Evolutionary conservation across 148 eudicot genomes (phyloP).

Genomic region (Agrostemma githago): DNA sequence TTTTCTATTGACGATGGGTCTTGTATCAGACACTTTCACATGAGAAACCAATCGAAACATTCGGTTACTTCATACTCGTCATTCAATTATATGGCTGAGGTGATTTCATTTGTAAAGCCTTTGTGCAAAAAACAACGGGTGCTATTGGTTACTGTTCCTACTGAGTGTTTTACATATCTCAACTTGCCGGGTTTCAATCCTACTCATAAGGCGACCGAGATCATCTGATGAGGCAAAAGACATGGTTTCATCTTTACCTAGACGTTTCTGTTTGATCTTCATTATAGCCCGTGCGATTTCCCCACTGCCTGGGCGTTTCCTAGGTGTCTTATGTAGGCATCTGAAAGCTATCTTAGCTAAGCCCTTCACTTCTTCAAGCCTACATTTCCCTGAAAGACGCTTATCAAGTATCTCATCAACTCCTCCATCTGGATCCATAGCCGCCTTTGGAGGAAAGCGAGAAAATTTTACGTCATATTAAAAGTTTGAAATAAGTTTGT

Average conservation of each 20-base stretch:
- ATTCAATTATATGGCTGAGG: background rate
- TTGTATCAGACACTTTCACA: background rate
- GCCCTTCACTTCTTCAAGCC: constrained; percentile 55
- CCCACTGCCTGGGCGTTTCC: constrained; percentile 73
- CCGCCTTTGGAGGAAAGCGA: constrained; percentile 44
- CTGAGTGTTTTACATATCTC: constrained; percentile 64
- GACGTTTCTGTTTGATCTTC: constrained; percentile 59
- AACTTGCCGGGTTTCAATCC: constrained; percentile 59
- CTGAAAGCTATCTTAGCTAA: constrained; percentile 68
- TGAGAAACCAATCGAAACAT: background rate
- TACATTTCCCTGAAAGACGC: constrained; percentile 53
- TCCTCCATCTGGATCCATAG: constrained; percentile 89
- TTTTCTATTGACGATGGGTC: background rate
- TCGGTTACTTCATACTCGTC: background rate
- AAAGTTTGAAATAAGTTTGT: background rate
- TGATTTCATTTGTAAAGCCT: background rate
- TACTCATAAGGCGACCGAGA: constrained; percentile 46
- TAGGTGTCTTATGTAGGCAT: constrained; percentile 75
- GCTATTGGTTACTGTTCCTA: constrained; percentile 34
- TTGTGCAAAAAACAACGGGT: background rate
- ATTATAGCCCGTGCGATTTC: constrained; percentile 68
- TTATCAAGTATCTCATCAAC: constrained; percentile 89
- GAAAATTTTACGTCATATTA: background rate
- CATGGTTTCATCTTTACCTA: constrained; percentile 50
- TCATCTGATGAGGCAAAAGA: constrained; percentile 54